These are phyloP conservation scores for Rhizoclosmatium hyalinum DNA, from an alignment of 371 early-diverging fungal species.

Conservation along the genomic window DNA sequence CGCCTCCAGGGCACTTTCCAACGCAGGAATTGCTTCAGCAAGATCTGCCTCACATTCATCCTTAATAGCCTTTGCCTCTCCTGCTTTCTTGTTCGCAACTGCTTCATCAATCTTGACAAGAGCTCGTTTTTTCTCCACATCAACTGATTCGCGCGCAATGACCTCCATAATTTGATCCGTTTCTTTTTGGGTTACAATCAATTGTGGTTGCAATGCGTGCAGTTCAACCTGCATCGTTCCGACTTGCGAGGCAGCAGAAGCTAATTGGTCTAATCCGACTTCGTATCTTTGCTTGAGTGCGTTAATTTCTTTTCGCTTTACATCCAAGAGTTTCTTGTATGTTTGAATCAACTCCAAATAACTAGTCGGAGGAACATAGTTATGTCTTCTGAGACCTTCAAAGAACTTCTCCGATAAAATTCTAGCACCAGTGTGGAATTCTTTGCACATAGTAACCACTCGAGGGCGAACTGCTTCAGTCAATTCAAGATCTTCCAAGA, in stretches of 20 bases:
- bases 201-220: constrained; percentile 58
- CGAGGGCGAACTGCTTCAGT: constrained; percentile 40
- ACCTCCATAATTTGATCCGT: constrained; percentile 60
- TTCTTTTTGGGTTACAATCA: constrained; percentile 59
- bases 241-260: constrained; percentile 58
- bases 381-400: constrained; percentile 52
- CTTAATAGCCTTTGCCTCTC: constrained; percentile 63
- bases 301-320: constrained; percentile 56
- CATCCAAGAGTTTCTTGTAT: constrained; percentile 55
- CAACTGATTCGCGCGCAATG: constrained; percentile 56
- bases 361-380: constrained; percentile 62
- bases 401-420: constrained; percentile 50
- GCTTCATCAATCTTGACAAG: constrained; percentile 61
- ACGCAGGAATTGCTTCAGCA: constrained; percentile 58
- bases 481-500: constrained; percentile 61
- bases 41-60: constrained; percentile 66
- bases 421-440: constrained; percentile 53
- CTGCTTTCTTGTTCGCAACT: constrained; percentile 60
- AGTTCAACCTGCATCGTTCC: constrained; percentile 61
- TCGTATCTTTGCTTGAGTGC: constrained; percentile 56
- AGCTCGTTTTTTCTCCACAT: constrained; percentile 60
- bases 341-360: constrained; percentile 63
- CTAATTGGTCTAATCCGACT: constrained; percentile 61
- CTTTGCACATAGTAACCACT: constrained; percentile 60
- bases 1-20: constrained; percentile 61